Base-by-base conservation (phyloP, 140 eudicot species). In the Cichorium intybus region DNA sequence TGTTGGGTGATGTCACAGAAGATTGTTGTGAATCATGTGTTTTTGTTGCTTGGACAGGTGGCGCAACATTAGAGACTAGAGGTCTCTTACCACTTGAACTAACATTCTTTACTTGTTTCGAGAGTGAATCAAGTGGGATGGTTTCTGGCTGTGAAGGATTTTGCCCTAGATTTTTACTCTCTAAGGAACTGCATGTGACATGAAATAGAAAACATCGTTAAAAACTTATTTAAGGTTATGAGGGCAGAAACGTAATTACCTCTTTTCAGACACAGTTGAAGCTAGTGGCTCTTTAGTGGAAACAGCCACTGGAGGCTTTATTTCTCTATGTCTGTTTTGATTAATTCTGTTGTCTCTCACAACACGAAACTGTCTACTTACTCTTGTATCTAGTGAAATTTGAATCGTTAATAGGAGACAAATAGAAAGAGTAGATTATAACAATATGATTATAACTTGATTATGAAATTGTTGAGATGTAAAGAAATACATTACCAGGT, bases 311-410 rank as follows among this genome's bases (percentile, higher is more conserved):
- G 79, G 68, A 75, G 87, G 71, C 77, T 87, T 87, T 29, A 62
- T 65, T 54, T 73, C 83, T 68, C 75, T 77, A 66, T 56, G 37
- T 23, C 57, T 72, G 64, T 68, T 81, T 21, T 80, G 94, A 70
- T 61, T 84, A 74, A 64, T 68, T 75, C 97, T 85, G 68, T 92
- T 92, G 77, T 92, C 98, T 64, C 85, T 80, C 75, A 92, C 96
- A 85, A 92, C 87, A 62, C 98, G 98, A 39, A 85, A 92, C 84
- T 85, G 87, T 66, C 73, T 79, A 65, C 80, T 77, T 27, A 65
- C 76, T 56, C 95, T 87, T 76, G 85, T 80, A 83, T 77, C 82
- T 73, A 66, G 65, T 66, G 39, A 77, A 64, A 69, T 56, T 18
- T 2, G 50, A 71, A 26, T 57, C 49, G 73, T 80, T 56, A 80